Conservation (phyloP, 2,329 filamentous ascomycete genomes). For the Talaromyces sp. region DNA sequence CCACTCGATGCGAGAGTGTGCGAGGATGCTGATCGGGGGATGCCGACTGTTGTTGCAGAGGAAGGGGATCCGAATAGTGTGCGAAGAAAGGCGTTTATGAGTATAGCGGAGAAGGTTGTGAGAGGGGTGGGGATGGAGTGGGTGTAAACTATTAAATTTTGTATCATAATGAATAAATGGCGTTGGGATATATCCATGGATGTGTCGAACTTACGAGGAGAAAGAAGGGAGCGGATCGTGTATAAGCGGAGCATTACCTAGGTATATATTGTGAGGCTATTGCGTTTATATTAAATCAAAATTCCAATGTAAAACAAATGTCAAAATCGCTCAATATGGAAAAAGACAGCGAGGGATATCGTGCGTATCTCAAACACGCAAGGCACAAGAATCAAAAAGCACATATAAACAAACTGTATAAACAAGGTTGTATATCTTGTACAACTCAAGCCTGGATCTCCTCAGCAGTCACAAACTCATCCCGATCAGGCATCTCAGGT, state of each 20-base stretch:
- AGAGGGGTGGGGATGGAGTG: slow-evolving; percentile 43
- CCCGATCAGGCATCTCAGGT: slow-evolving; percentile 28
- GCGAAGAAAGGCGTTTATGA: slow-evolving; percentile 67
- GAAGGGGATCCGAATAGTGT: slow-evolving; percentile 60
- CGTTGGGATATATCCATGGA: not conserved
- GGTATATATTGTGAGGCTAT: not conserved
- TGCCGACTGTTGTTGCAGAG: slow-evolving; percentile 85
- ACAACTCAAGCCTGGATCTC: slow-evolving; percentile 15
- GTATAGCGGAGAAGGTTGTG: slow-evolving; percentile 59
- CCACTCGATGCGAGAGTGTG: slow-evolving; percentile 84
- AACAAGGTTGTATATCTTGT: not conserved
- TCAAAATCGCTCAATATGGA: not conserved
- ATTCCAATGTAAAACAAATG: not conserved
- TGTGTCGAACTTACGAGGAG: not conserved
- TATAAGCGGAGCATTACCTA: not conserved
- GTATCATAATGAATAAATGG: not conserved
- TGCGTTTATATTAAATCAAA: not conserved
- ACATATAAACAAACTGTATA: not conserved
- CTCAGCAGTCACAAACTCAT: slow-evolving; percentile 30
- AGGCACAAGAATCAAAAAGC: not conserved
- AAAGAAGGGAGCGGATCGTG: not conserved
- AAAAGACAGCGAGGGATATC: not conserved
- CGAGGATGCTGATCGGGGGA: slow-evolving; percentile 79
- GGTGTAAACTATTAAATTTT: slow-evolving; percentile 21
- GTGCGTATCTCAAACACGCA: not conserved